Conservation (phyloP, 768 basidiomycete species). For the Pleurotus cornucopiae region DNA sequence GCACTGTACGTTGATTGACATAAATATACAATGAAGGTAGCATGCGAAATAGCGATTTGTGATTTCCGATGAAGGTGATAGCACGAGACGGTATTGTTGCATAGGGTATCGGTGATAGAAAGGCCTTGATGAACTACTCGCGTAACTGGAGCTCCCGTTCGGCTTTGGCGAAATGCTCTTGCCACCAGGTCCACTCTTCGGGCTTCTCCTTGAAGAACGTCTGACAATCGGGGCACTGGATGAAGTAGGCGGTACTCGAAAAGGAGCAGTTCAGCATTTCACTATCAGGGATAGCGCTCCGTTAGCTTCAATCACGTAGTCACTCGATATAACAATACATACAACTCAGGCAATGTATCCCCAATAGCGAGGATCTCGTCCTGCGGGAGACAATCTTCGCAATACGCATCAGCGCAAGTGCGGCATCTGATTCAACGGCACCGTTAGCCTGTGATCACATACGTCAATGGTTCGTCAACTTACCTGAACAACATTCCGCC, state of each 20-base stretch:
- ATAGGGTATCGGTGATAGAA: no score
- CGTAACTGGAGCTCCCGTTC: conserved; percentile 23
- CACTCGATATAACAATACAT: conserved; percentile 15
- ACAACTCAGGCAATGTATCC: conserved; percentile 57
- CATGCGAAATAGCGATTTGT: no score
- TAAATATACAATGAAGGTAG: no score
- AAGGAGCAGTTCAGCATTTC: conserved; percentile 34
- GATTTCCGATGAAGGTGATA: no score
- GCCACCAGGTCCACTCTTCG: conserved; percentile 35
- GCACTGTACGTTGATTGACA: no score
- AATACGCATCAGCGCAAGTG: conserved; percentile 55
- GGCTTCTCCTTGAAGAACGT: conserved; percentile 31
- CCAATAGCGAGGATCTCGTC: conserved; percentile 50
- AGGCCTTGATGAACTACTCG: no score
- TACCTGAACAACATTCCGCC: conserved; percentile 62
- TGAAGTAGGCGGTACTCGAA: conserved; percentile 37
- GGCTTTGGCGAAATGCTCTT: conserved; percentile 34
- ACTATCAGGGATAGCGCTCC: conserved; percentile 19
- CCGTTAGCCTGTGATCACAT: no score
- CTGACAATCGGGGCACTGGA: conserved; percentile 47
- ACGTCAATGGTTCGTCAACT: neutral
- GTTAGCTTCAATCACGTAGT: no score
- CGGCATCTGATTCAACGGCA: conserved; percentile 36
- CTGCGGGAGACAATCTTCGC: conserved; percentile 55
- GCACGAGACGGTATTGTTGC: no score